Evolutionary conservation across 148 eudicot genomes (phyloP).

Genomic region (Salicornia ramosissima): DNA sequence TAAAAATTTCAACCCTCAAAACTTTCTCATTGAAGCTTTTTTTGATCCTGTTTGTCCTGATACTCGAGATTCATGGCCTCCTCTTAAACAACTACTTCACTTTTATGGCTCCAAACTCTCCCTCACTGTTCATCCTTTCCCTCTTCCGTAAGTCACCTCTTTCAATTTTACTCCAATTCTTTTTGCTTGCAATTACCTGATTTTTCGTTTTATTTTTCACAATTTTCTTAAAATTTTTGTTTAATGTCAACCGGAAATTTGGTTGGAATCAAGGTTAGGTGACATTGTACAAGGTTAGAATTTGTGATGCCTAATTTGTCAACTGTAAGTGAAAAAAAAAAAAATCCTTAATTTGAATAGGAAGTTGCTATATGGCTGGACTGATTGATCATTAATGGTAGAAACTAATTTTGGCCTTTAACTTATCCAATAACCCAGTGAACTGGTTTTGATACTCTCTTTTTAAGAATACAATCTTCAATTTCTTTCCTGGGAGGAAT

Average conservation of each 20-base stretch:
- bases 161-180: background rate
- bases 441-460: background rate
- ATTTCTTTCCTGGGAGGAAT: background rate
- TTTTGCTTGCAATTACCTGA: background rate
- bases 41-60: slow-evolving; percentile 95
- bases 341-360: background rate
- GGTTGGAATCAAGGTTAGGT: background rate
- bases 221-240: background rate
- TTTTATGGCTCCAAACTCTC: slow-evolving; percentile 48
- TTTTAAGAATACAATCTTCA: background rate
- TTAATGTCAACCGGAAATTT: background rate
- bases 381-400: background rate
- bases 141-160: slow-evolving; percentile 53
- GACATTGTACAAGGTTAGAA: no score
- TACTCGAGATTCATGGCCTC: slow-evolving; percentile 78
- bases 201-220: background rate
- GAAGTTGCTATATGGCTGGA: background rate
- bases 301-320: background rate
- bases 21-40: slow-evolving; percentile 68
- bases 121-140: slow-evolving; percentile 63
- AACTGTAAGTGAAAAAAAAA: background rate
- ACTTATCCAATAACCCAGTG: background rate
- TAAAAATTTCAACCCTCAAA: slow-evolving; percentile 27
- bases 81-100: slow-evolving; percentile 55
- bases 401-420: background rate